Percentiles rank a stretch among this genome's conserved stretches.
Conservation (phyloP, 2,329 filamentous ascomycete genomes). For the Colletotrichum sp. region DNA sequence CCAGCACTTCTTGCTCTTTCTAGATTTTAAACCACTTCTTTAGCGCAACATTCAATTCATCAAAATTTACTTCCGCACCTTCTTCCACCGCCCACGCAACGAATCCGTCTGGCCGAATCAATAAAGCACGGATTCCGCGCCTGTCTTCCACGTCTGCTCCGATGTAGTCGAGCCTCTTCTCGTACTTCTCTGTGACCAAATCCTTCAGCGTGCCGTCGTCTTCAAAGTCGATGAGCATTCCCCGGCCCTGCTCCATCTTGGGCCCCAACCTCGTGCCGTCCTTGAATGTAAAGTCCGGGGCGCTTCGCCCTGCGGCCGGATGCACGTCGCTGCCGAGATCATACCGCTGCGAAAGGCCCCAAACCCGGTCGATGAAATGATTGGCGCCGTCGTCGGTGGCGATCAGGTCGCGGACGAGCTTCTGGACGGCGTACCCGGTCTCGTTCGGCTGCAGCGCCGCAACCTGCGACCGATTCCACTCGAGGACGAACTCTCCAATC, state of each 20-base stretch:
- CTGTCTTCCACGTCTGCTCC: conserved; percentile 23
- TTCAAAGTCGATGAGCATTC: conserved; percentile 32
- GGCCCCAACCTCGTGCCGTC: conserved; percentile 32
- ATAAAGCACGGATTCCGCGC: conserved; percentile 28
- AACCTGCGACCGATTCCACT: conserved; percentile 43
- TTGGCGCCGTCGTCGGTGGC: conserved; percentile 33
- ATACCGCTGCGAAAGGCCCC: conserved; percentile 39
- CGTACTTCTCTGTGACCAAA: conserved; percentile 4
- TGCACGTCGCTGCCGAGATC: conserved; percentile 28
- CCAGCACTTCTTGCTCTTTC: not conserved
- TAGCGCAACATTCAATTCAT: conserved; percentile 6
- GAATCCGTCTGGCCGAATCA: conserved; percentile 36
- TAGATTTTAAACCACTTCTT: not conserved
- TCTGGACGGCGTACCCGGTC: conserved; percentile 24
- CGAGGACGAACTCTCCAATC: conserved; percentile 41
- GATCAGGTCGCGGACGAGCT: conserved; percentile 30
- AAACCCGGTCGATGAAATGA: conserved; percentile 34
- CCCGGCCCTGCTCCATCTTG: conserved; percentile 31
- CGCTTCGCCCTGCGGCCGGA: conserved; percentile 38
- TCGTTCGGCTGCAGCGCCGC: conserved; percentile 24
- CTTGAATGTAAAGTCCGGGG: conserved; percentile 36
- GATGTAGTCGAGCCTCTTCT: conserved; percentile 26
- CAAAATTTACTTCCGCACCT: conserved; percentile 18
- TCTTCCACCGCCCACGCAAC: conserved; percentile 34
- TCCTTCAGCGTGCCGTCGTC: conserved; percentile 16